These are phyloP conservation scores for Fusarium bulbicola DNA, from an alignment of 2,329 filamentous ascomycete genomes.

Conservation along the genomic window DNA sequence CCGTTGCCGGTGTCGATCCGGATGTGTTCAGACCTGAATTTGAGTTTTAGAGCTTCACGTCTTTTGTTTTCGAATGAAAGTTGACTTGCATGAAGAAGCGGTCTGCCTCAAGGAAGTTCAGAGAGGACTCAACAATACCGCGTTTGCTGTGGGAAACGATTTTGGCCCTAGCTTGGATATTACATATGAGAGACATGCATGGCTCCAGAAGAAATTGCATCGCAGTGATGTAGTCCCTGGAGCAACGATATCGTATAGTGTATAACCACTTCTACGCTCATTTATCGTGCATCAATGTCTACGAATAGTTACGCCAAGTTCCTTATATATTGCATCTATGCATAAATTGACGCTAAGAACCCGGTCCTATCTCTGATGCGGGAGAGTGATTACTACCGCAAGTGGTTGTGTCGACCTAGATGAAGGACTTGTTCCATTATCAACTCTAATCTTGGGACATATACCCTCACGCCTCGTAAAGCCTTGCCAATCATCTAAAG, in stretches of 20 bases:
- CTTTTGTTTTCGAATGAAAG: not conserved
- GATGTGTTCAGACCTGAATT: constrained; percentile 89
- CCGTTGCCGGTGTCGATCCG: constrained; percentile 89
- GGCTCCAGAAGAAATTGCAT: constrained; percentile 6
- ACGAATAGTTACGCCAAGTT: not conserved
- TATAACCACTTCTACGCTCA: not conserved
- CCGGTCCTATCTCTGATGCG: not conserved
- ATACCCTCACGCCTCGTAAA: not conserved
- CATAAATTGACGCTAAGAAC: not conserved
- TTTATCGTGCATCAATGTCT: not conserved
- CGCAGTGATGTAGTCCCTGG: constrained; percentile 1
- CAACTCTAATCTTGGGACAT: not conserved
- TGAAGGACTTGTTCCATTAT: not conserved
- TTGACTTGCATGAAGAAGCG: constrained; percentile 6
- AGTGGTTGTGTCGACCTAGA: not conserved
- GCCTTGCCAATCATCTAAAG: not conserved
- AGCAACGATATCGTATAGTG: not conserved
- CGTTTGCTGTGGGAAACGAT: constrained; percentile 2
- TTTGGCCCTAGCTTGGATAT: constrained; percentile 8
- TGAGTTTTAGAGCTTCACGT: constrained; percentile 68
- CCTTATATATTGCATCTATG: not conserved
- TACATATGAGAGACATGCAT: constrained; percentile 19
- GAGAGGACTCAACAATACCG: not conserved
- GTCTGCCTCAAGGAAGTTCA: not conserved
- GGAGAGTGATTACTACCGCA: not conserved